Evolutionary conservation across 805 yeast genomes (phyloP), one percentile per base, ranked within the genome.

Genomic region (Kazachstania bromeliacearum): DNA sequence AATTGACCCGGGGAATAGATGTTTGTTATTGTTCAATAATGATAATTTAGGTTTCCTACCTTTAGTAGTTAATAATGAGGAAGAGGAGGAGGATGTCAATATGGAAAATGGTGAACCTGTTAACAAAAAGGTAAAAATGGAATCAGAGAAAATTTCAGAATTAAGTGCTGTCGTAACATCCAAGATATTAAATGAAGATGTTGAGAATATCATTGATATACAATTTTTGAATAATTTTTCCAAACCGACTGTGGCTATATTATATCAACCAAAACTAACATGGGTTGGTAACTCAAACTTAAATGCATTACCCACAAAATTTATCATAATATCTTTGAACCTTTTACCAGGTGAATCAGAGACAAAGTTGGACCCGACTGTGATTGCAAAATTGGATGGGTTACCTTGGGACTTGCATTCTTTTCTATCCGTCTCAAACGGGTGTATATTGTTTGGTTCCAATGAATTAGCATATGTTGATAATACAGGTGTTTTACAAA

Each of bases 391-490:
- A 34, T 63, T 82, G 5, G 68, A 71, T 12, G 68, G 69, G 26
- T 62, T 89, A 20, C 94, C 96, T 0, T 84, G 75, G 59, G 96
- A 85, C 53, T 53, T 80, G 2, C 79, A 75, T 45, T 60, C 68
- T 12, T 58, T 87, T 7, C 57, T 80, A 7, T 79, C 95, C 0
- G 61, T 85, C 23, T 67, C 73, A 2, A 64, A 66, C 2, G 96
- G 96, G 0, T 63, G 77, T 31, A 58, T 87, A 5, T 46, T 74
- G 4, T 36, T 84, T 3, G 96, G 96, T 1, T 70, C 80, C 24
- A 87, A 88, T 53, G 83, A 80, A 47, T 46, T 88, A 7, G 62
- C 85, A 8, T 88, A 84, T 57, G 71, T 85, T 13, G 95, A 88
- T 51, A 75, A 84, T 26, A 43, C 57, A 0, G 81, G 80, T 15